Conservation (phyloP, 345 rosid genomes). For the Populus euphratica region DNA sequence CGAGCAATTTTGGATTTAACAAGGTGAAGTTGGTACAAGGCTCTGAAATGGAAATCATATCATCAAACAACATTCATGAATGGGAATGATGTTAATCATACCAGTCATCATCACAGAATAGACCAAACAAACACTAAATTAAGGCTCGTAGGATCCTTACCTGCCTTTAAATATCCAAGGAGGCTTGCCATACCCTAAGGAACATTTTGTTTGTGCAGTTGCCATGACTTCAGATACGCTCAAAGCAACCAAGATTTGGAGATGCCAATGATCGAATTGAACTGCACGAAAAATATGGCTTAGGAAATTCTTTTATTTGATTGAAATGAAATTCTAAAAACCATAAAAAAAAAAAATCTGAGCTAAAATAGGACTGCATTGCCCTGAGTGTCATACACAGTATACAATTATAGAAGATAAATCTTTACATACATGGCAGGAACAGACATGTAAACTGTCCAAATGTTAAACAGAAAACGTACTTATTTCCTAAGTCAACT, state of each 20-base stretch:
- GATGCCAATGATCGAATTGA: neutral
- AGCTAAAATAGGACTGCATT: conserved; percentile 1
- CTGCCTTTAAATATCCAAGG: conserved; percentile 97
- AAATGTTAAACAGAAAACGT: neutral
- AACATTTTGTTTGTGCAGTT: conserved; percentile 33
- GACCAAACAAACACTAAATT: neutral
- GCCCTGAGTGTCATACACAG: neutral
- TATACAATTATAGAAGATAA: neutral
- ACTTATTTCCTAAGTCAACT: neutral
- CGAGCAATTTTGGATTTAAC: conserved; percentile 84
- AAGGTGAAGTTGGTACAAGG: conserved; percentile 92
- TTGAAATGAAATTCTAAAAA: conserved; percentile 8
- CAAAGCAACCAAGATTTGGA: conserved; percentile 4
- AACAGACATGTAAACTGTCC: neutral
- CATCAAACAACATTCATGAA: neutral
- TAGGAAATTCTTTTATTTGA: conserved; percentile 3
- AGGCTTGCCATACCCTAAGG: conserved; percentile 64
- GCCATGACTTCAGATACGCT: conserved; percentile 44
- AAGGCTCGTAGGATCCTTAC: conserved; percentile 32
- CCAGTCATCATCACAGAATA: neutral
- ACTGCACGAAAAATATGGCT: neutral
- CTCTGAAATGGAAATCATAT: conserved; percentile 46
- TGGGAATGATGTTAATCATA: neutral
- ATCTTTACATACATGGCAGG: neutral
- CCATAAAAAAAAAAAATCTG: neutral